Evolutionary conservation across 2,329 filamentous ascomycete species (phyloP), one percentile per base, ranked within the genome.

Genomic region (Penicillium sp.): DNA sequence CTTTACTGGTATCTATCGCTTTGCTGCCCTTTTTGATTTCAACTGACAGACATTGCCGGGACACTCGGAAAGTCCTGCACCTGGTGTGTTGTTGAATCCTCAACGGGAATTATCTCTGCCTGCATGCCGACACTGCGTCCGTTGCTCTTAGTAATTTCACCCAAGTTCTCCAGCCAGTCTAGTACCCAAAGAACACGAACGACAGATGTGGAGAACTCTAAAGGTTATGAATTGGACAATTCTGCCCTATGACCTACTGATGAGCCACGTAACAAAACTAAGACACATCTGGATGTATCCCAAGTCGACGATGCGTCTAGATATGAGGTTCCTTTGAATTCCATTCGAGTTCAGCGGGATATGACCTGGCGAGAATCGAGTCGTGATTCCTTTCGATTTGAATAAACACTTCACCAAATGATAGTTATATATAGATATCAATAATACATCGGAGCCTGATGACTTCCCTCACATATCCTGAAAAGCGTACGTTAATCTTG

Each of bases 61-160:
- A 78, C 78, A 0, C 70, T 82, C 9, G 77, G 77, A 0, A 75
- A 73, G 1, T 74, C 77, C 0, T 74, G 77, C 5, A 77, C 74
- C 50, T 82, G 79, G 80, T 78, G 78, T 7, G 72, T 72, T 5
- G 77, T 81, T 57, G 80, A 82, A 61, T 76, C 78, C 66, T 72
- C 78, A 0, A 75, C 77, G 12, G 58, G 59, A 0, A 57, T 68
- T 10, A 62, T 66, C 17, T 58, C 58, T 6, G 64, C 63, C n/a
- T 67, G 64, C 43, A 40, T 66, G 14, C 63, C 65, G 0, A 66
- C 59, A 2, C 36, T 65, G 10, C 50, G 54, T 2, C 65, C 61
- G 2, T 40, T 67, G 11, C 44, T 60, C 38, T 17, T 48, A 33
- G 59, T 45, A 14, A 3, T 61, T 10, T 50, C 47, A 22, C 49